phyloP scores from a whole-genome alignment of 768 basidiomycete species.

The Auricularia heimuer region DNA sequence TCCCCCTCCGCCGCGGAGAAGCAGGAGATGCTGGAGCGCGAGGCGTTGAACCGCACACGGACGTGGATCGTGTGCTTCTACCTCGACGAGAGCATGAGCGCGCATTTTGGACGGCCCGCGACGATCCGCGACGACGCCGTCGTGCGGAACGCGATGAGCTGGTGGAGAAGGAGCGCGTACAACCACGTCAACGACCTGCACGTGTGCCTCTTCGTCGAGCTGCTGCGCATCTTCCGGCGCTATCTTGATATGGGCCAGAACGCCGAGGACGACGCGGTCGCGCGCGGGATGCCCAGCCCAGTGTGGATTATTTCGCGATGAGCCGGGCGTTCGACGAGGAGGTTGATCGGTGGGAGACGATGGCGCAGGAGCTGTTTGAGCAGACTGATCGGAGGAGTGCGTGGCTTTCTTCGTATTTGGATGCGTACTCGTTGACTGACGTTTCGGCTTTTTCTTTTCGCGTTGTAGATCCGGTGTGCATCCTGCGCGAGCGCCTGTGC shows the following conservation, averaged over 20 bases:
- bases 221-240: slow-evolving; percentile 39
- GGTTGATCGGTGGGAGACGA: not conserved
- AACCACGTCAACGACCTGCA: slow-evolving; percentile 20
- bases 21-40: slow-evolving; percentile 45
- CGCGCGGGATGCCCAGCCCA: no score
- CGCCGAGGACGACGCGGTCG: not conserved
- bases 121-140: slow-evolving; percentile 56
- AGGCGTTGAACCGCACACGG: slow-evolving; percentile 58
- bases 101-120: slow-evolving; percentile 64
- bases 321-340: slow-evolving; percentile 4
- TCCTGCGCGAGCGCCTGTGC: not conserved
- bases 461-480: not conserved
- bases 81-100: slow-evolving; percentile 64
- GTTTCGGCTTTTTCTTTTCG: not conserved
- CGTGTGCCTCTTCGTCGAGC: slow-evolving; percentile 42
- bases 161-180: slow-evolving; percentile 12
- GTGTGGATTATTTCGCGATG: not conserved
- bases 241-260: slow-evolving; percentile 25
- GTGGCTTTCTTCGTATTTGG: slow-evolving; percentile 5
- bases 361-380: not conserved
- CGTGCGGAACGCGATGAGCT: slow-evolving; percentile 18
- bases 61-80: slow-evolving; percentile 72
- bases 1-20: slow-evolving; percentile 22
- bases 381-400: slow-evolving; percentile 2
- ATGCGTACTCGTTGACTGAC: no score